phyloP scores from a whole-genome alignment of 1,139 yeast species.

The Yamadazyma membranifaciens region DNA sequence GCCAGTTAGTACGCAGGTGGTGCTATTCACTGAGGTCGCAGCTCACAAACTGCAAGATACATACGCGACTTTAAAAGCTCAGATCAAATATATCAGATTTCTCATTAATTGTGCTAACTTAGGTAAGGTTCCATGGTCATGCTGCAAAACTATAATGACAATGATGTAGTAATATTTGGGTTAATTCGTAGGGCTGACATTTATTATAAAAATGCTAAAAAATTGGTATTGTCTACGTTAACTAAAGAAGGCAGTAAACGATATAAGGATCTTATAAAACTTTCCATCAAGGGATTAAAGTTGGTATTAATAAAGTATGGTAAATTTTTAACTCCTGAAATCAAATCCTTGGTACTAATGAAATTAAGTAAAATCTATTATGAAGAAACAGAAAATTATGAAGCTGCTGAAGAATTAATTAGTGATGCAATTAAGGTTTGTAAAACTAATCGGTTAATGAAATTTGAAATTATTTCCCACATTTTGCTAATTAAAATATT shows the following conservation, averaged over 20 bases:
- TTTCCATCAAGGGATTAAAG: slow-evolving; percentile 37
- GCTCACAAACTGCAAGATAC: too few relatives aligned
- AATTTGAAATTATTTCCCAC: slow-evolving; percentile 5
- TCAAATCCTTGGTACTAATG: slow-evolving; percentile 31
- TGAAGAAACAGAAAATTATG: slow-evolving; percentile 38
- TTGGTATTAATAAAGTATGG: slow-evolving; percentile 28
- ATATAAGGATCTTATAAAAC: slow-evolving; percentile 37
- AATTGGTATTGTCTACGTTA: slow-evolving; percentile 14
- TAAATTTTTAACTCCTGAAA: slow-evolving; percentile 16
- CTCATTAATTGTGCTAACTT: not conserved
- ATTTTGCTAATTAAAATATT: slow-evolving; percentile 5
- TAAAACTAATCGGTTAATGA: slow-evolving; percentile 16
- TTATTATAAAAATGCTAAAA: slow-evolving; percentile 22
- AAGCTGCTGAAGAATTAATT: slow-evolving; percentile 40
- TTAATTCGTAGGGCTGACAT: slow-evolving; percentile 1
- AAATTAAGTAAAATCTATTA: slow-evolving; percentile 36
- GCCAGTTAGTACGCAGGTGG: too few relatives aligned
- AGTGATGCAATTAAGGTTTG: slow-evolving; percentile 37
- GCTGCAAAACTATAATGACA: slow-evolving; percentile 2
- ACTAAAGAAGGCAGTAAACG: slow-evolving; percentile 18
- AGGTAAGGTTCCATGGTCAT: not conserved
- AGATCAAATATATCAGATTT: not conserved
- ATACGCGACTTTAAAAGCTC: too few relatives aligned
- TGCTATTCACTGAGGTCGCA: too few relatives aligned
- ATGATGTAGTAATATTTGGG: slow-evolving; percentile 2